phyloP scores from a whole-genome alignment of 495 filamentous ascomycete genomes.

The Pyrenula aspistea region DNA sequence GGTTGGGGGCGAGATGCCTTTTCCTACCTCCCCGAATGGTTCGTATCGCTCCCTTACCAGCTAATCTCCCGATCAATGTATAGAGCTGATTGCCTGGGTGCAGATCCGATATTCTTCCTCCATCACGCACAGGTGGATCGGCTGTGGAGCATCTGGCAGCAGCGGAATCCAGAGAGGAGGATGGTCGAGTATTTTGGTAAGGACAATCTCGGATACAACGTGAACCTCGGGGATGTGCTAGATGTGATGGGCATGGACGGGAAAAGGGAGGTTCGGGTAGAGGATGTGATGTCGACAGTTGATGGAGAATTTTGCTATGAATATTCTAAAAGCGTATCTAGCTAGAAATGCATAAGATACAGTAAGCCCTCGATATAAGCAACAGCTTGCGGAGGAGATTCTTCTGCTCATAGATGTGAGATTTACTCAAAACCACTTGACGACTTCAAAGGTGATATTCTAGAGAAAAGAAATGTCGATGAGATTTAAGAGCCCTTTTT shows the following conservation, averaged over 20 bases:
- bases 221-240: neutral
- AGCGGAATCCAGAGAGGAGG: neutral
- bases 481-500: no score
- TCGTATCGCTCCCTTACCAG: neutral
- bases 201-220: neutral
- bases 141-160: neutral
- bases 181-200: neutral
- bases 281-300: neutral
- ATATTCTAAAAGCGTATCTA: no score
- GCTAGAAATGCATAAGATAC: no score
- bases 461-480: no score
- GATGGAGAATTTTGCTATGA: neutral
- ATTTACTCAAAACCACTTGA: no score
- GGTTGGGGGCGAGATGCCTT: conserved; percentile 1
- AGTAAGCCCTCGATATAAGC: no score
- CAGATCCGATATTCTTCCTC: neutral
- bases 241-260: neutral
- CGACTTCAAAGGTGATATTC: no score
- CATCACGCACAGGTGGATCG: neutral
- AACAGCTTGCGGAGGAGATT: no score
- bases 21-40: neutral
- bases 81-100: neutral
- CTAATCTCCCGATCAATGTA: neutral
- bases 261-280: neutral
- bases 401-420: no score